phyloP scores from a whole-genome alignment of 495 filamentous ascomycete species.

The Bombardia bombarda region DNA sequence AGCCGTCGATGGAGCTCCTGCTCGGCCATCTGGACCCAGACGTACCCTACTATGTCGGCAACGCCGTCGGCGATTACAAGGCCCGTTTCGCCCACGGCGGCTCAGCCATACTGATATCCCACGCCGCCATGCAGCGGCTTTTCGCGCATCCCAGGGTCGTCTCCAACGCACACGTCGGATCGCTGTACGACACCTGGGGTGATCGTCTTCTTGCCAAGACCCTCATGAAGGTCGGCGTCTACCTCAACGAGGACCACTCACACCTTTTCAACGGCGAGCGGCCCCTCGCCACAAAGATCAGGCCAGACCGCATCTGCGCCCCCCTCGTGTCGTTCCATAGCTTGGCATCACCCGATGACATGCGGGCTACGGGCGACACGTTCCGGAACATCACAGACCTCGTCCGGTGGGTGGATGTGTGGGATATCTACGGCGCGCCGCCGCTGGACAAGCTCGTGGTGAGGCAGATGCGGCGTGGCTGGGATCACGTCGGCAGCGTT shows the following conservation, averaged over 20 bases:
- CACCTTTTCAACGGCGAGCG: constrained; percentile 40
- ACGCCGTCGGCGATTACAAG: constrained; percentile 39
- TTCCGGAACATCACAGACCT: constrained; percentile 27
- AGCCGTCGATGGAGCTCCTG: constrained; percentile 28
- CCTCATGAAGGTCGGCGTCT: constrained; percentile 30
- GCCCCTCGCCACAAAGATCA: constrained; percentile 32
- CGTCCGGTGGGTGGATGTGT: constrained; percentile 32
- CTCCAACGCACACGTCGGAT: constrained; percentile 23
- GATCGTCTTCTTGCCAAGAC: constrained; percentile 35
- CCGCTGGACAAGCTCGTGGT: constrained; percentile 11
- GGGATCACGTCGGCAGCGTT: constrained; percentile 31
- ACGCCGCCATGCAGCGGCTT: constrained; percentile 31
- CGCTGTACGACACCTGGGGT: constrained; percentile 32
- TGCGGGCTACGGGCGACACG: constrained; percentile 26
- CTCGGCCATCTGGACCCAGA: constrained; percentile 31
- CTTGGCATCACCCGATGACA: constrained; percentile 21
- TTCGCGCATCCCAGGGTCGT: constrained; percentile 24
- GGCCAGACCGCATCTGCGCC: constrained; percentile 31
- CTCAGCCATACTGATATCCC: constrained; percentile 35
- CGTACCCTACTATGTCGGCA: constrained; percentile 39
- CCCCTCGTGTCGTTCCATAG: constrained; percentile 35
- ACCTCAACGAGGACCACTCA: constrained; percentile 35
- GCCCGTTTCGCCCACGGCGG: constrained; percentile 42
- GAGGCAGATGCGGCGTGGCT: constrained; percentile 13
- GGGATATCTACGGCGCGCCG: constrained; percentile 26